Conservation (phyloP, 345 rosid genomes). For the Microcos paniculata region DNA sequence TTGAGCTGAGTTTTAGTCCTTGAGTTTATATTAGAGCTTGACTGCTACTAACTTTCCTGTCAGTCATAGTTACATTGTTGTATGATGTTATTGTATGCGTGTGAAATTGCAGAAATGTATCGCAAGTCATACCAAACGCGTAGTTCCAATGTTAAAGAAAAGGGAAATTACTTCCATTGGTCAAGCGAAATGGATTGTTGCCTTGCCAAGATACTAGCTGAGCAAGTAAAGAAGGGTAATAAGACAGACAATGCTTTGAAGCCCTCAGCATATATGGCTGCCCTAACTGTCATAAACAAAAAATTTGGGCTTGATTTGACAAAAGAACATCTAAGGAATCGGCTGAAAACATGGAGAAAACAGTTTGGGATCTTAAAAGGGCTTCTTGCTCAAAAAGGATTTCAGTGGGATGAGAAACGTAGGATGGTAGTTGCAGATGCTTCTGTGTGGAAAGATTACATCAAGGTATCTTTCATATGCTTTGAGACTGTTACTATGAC, state of each 20-base stretch:
- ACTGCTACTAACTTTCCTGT: neutral
- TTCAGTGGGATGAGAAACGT: conserved; percentile 17
- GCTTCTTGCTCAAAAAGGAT: conserved; percentile 11
- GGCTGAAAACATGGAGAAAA: conserved; percentile 13
- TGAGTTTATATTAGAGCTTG: neutral
- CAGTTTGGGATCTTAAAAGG: conserved; percentile 5
- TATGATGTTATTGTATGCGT: neutral
- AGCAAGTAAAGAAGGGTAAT: conserved; percentile 13
- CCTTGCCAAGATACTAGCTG: conserved; percentile 12
- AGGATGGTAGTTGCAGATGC: conserved; percentile 14
- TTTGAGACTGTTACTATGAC: neutral
- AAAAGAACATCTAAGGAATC: conserved; percentile 11
- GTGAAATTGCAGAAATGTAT: neutral
- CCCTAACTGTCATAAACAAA: neutral
- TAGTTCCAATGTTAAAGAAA: conserved; percentile 1
- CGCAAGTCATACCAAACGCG: neutral
- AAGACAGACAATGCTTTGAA: conserved; percentile 6
- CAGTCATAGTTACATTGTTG: neutral
- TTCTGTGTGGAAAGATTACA: conserved; percentile 14
- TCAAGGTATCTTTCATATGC: conserved; percentile 6
- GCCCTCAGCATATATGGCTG: conserved; percentile 13
- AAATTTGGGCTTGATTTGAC: conserved; percentile 17
- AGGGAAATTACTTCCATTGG: conserved; percentile 7
- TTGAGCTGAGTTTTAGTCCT: neutral
- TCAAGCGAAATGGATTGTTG: conserved; percentile 7